Conservation (phyloP, 2,329 filamentous ascomycete genomes). For the Colletotrichum truncatum region DNA sequence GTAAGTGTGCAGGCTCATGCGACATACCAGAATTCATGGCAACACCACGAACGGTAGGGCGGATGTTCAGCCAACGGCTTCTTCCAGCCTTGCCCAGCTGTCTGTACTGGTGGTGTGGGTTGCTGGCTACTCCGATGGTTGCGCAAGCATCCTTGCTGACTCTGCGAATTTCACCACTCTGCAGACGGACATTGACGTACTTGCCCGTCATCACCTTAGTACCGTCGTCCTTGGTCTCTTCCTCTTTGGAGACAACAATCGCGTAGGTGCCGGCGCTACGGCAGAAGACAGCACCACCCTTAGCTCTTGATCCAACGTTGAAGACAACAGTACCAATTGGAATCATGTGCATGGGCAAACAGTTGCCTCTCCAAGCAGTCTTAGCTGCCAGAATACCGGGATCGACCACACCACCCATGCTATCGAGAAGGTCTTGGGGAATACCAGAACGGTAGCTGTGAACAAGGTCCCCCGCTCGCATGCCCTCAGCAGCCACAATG, state of each 20-base stretch:
- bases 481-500: slow-evolving; percentile 93
- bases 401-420: slow-evolving; percentile 93
- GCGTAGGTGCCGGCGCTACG: slow-evolving; percentile 94
- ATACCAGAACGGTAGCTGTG: slow-evolving; percentile 94
- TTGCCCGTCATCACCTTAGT: slow-evolving; percentile 72
- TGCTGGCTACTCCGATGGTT: slow-evolving; percentile 94
- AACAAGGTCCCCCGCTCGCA: slow-evolving; percentile 89
- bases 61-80: slow-evolving; percentile 91
- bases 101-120: slow-evolving; percentile 87
- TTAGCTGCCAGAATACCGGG: slow-evolving; percentile 95
- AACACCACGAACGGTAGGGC: slow-evolving; percentile 94
- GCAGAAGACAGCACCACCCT: slow-evolving; percentile 87
- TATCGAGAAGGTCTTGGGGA: slow-evolving; percentile 83
- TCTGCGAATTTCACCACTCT: slow-evolving; percentile 91
- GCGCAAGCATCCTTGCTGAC: slow-evolving; percentile 94
- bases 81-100: slow-evolving; percentile 96
- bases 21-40: slow-evolving; percentile 93
- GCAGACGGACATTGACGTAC: slow-evolving; percentile 85
- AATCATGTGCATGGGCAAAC: slow-evolving; percentile 93
- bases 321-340: slow-evolving; percentile 93
- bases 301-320: slow-evolving; percentile 82
- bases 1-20: not conserved
- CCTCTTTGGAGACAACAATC: slow-evolving; percentile 88
- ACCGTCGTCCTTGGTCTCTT: slow-evolving; percentile 71
- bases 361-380: slow-evolving; percentile 95